Base-by-base conservation (phyloP, 2,329 filamentous ascomycete species). In the Xylariaceae sp. region DNA sequence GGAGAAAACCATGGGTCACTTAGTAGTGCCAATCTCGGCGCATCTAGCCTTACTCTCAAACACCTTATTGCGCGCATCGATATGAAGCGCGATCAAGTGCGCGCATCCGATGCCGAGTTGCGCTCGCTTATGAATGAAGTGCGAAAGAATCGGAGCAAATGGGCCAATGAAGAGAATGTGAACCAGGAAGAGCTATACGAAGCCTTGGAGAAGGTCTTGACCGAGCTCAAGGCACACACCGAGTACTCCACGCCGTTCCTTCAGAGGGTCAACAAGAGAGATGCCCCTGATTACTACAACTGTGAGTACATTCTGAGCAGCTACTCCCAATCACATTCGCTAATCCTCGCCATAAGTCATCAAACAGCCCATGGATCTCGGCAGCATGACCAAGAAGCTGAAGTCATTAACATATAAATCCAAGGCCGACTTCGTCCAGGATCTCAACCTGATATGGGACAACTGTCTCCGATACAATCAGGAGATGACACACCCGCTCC, bases 141-240 rank as follows among this genome's bases (percentile, higher is more conserved):
- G 16, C 84, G 94, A 58, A 99, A 97, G 71, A 97, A 97, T 63
- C 82, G 94, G 64, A 97, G 93, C 72, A 99, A 99, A 73, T 99
- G 94, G 94, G 93, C 94, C 3, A 97, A 89, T 69, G 94, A 97
- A 71, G 94, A 99, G 63, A 94, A 95, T 61, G 88, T 99, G 56
- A 93, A 94, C 54, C 94, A 99, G 71, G 94, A 99, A 71, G 94
- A 99, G 71, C 79, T 99, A 6, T 99, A 99, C 68, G 94, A 99
- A 74, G 90, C 94, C 11, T 80, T 94, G 13, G 94, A 99, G 70
- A 97, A 97, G 74, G 94, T 99, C 47, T 79, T 99, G 65, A 96
- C 92, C 66, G 93, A 97, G 70, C 83, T 99, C 50, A 97, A 97
- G 71, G 94, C 94, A 34, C 92, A 95, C 75, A 96, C 91, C 2